These are phyloP conservation scores for Cucurbita moschata DNA, from an alignment of 306 rosid genomes.

Conservation along the genomic window DNA sequence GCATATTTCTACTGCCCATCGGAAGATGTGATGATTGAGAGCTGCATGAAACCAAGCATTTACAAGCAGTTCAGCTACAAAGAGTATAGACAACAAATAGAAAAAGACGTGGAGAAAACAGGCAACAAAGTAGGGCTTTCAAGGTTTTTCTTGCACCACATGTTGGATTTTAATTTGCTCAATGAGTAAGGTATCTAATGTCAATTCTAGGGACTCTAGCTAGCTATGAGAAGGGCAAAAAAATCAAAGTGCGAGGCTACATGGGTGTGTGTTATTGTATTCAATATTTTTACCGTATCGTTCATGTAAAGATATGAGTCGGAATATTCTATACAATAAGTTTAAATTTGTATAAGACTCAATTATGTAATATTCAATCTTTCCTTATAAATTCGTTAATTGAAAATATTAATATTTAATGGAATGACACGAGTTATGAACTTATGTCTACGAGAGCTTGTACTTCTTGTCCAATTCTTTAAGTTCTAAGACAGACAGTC, in stretches of 20 bases:
- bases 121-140: conserved; percentile 70
- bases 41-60: conserved; percentile 16
- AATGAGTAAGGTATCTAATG: background rate
- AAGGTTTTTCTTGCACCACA: conserved; percentile 27
- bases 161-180: background rate
- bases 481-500: too few species aligned
- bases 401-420: too few species aligned
- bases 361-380: too few species aligned
- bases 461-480: too few species aligned
- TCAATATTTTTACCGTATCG: background rate
- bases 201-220: background rate
- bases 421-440: too few species aligned
- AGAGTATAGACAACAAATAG: conserved; percentile 33
- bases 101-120: conserved; percentile 37
- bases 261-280: background rate
- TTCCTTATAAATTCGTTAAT: too few species aligned
- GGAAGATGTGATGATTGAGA: conserved; percentile 26
- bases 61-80: conserved; percentile 40
- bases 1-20: conserved; percentile 65
- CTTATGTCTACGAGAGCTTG: too few species aligned
- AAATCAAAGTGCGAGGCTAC: background rate
- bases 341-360: too few species aligned
- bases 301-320: too few species aligned
- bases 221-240: background rate
- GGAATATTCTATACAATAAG: too few species aligned